phyloP scores from a whole-genome alignment of 2,329 filamentous ascomycete genomes.

The Neopestalotiopsis clavispora region DNA sequence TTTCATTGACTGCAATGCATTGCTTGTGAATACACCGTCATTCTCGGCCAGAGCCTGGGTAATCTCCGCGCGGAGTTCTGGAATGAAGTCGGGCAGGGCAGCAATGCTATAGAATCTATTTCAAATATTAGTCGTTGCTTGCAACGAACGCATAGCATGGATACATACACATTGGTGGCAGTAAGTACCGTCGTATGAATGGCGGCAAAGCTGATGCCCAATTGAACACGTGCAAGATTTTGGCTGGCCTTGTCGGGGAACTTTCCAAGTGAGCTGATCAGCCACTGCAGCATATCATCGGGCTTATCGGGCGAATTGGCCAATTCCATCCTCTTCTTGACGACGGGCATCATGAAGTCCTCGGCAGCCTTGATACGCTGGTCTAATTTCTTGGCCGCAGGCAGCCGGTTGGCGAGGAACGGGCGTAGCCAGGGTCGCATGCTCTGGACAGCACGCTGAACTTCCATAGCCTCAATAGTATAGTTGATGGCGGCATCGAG shows the following conservation, averaged over 20 bases:
- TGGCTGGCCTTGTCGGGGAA: constrained; percentile 32
- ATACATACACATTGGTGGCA: constrained; percentile 41
- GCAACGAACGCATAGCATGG: background rate
- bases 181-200: constrained; percentile 54
- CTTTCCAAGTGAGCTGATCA: constrained; percentile 42
- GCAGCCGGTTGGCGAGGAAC: constrained; percentile 6
- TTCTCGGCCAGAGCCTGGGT: constrained; percentile 38
- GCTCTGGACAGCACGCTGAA: constrained; percentile 32
- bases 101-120: constrained; percentile 50
- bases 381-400: constrained; percentile 4
- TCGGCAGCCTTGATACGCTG: background rate
- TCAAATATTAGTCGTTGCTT: background rate
- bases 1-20: constrained; percentile 33
- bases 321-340: constrained; percentile 2
- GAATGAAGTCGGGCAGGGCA: constrained; percentile 48
- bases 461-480: constrained; percentile 43
- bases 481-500: constrained; percentile 52
- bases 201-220: constrained; percentile 50
- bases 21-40: constrained; percentile 34
- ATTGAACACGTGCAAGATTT: constrained; percentile 43
- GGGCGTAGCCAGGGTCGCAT: constrained; percentile 20
- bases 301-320: constrained; percentile 28
- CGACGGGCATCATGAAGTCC: background rate
- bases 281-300: constrained; percentile 52
- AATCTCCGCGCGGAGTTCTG: constrained; percentile 57